Base-by-base conservation (phyloP, 1,284 basidiomycete species). In the Cutaneotrichosporon arboriforme region DNA sequence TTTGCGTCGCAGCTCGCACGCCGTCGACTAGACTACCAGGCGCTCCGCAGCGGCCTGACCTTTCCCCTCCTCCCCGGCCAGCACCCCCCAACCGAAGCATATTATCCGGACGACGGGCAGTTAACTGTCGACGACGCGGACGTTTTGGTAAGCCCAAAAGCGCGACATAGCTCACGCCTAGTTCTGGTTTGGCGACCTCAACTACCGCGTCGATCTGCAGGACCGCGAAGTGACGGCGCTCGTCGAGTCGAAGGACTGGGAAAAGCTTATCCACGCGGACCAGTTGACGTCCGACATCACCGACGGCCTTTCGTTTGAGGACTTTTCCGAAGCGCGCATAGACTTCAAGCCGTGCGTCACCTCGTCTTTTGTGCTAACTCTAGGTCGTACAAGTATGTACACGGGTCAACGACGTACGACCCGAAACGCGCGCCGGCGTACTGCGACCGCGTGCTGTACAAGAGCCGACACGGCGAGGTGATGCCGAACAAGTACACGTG, bases 1-100 rank as follows among this genome's bases (percentile, higher is more conserved):
- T 65, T 79, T 76, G 56, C 81, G 76, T 69, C 79, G 76, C 57
- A 81, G 76, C 66, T 82, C 76, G 68, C 62, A 52, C 70, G 49
- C 55, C 69, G 59, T 66, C 72, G 56, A 67, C 64, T 43, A 67
- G 70, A 73, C 50, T 73, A 65, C 52, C 26, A 52, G 13, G 52
- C 61, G 1, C 55, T 73, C 1, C 46, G 50, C 21, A 52, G 44
- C 2, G 61, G 60, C 4, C 51, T 73, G 4, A 47, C 56, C 1
- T 73, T 73, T 46, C 60, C 67, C 1, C 18, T 54, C 10, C 56
- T 59, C 3, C 33, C 48, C 9, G 59, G 53, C 26, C 44, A 57
- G 1, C 57, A 54, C 10, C 61, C 78, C 1, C 63, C 62, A 0
- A 59, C 61, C 12, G 67, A 71, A 22, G 64, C 66, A 26, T 69